phyloP scores from a whole-genome alignment of 305 asterid genomes.

The Solanum hybrid region DNA sequence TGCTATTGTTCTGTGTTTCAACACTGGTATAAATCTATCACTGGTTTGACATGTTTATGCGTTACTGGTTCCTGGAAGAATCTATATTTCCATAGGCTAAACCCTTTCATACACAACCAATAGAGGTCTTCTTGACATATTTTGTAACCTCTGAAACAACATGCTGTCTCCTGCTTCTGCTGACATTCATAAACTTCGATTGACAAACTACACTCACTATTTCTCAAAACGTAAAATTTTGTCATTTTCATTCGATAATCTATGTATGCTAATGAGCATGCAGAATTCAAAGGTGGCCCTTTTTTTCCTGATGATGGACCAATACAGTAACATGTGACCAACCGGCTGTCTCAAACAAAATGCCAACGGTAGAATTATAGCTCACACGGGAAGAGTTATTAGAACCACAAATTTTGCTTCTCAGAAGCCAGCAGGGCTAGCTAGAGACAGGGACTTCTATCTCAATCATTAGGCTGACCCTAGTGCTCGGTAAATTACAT shows the following conservation, averaged over 20 bases:
- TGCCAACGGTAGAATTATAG: background rate
- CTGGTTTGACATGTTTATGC: background rate
- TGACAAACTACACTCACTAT: background rate
- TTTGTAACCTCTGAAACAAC: background rate
- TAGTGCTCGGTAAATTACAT: background rate
- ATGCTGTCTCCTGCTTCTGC: background rate
- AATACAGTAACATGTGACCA: background rate
- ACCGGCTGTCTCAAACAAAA: background rate
- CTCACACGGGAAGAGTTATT: background rate
- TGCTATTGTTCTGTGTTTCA: background rate
- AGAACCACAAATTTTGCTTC: background rate
- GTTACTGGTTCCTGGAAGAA: background rate
- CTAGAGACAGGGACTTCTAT: background rate
- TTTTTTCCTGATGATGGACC: slow-evolving; percentile 1
- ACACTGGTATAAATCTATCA: background rate
- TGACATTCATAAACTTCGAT: background rate
- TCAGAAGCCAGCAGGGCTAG: background rate
- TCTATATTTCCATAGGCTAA: background rate
- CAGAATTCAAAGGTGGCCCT: slow-evolving; percentile 1
- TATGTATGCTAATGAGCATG: background rate
- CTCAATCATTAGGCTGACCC: background rate
- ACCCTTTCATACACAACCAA: background rate
- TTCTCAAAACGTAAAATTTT: background rate
- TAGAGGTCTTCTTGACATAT: background rate
- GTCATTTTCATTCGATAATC: background rate